Base-by-base conservation (phyloP, 345 rosid genomes). In the Lumnitzera racemosa region DNA sequence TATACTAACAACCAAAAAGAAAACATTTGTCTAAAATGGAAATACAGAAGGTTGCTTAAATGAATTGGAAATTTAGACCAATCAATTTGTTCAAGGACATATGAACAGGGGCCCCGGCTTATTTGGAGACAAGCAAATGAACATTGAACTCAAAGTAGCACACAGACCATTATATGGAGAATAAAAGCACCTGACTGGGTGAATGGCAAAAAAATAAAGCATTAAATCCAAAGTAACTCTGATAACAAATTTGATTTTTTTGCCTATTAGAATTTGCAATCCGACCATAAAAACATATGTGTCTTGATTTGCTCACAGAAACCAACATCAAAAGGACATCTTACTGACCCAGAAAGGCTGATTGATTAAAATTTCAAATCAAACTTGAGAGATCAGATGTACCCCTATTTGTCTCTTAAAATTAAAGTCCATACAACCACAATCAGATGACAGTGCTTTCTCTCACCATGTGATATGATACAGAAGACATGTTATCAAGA, bases 171-270 rank as follows among this genome's bases (percentile, higher is more conserved):
- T 36, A 36, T 17, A 23, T 49, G 41, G 6, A 51, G 53, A 15
- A 27, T 20, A 46, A 58, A 58, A 13, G 47, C 52, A 58, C 48
- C 16, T 2, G 24, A 57, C 69, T 66, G 60, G 24, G 46, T 53
- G 67, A 20, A 27, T 53, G 51, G 57, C 20, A 62, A 73, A 61
- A 72, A 64, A 20, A 41, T 48, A 57, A 43, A 41, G 25, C 11
- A n/a, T 36, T 41, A 41, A n/a, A 16, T 43, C 10, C 2, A 41
- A 15, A 2, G 15, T 16, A 57, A 57, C 60, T 2, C 46, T 36
- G 25, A 57, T 49, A 41, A 25, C 60, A 57, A 5, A 36, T 36
- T 25, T 17, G 24, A 36, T 46, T 36, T 57, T 56, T 57, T 46
- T 24, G 15, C 12, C 17, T 13, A 57, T 36, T 57, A 46, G 24